phyloP scores from a whole-genome alignment of 2,329 filamentous ascomycete species.

The Colletotrichum tabaci region DNA sequence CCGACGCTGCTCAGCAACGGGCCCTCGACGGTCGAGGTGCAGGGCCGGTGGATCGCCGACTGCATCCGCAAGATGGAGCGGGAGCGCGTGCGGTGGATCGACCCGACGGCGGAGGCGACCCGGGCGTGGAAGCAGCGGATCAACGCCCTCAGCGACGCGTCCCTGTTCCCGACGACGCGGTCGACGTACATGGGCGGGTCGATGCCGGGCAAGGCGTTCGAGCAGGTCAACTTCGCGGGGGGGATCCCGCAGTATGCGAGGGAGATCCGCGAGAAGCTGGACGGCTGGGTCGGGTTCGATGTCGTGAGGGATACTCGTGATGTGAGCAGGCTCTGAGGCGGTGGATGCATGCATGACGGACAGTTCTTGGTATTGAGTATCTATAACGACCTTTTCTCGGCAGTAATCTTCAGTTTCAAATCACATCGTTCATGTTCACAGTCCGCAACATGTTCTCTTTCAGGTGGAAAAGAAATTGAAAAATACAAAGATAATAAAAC shows the following conservation, averaged over 20 bases:
- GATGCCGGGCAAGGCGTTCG: slow-evolving; percentile 63
- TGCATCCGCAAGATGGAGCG: slow-evolving; percentile 63
- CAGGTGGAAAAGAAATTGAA: too few species aligned
- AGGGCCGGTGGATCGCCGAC: slow-evolving; percentile 70
- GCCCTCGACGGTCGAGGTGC: slow-evolving; percentile 67
- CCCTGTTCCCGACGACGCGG: slow-evolving; percentile 63
- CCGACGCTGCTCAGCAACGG: slow-evolving; percentile 71
- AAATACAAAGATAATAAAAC: too few species aligned
- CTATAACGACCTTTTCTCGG: too few species aligned
- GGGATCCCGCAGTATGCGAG: slow-evolving; percentile 55
- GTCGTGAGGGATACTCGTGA: slow-evolving; percentile 42
- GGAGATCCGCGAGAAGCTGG: slow-evolving; percentile 53
- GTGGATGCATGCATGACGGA: too few species aligned
- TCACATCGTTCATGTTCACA: too few species aligned
- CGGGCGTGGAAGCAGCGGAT: slow-evolving; percentile 65
- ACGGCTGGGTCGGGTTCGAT: slow-evolving; percentile 54
- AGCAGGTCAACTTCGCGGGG: slow-evolving; percentile 55
- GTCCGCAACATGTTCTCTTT: too few species aligned
- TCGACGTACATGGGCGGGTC: slow-evolving; percentile 71
- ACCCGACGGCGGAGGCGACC: slow-evolving; percentile 62
- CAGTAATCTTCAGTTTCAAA: too few species aligned
- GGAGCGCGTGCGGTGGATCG: slow-evolving; percentile 64
- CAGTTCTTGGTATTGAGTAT: too few species aligned
- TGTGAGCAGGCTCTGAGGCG: slow-evolving; percentile 20
- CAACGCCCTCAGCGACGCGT: slow-evolving; percentile 60